Conservation (phyloP, 805 yeast genomes). For the Scheffersomyces coipomensis region DNA sequence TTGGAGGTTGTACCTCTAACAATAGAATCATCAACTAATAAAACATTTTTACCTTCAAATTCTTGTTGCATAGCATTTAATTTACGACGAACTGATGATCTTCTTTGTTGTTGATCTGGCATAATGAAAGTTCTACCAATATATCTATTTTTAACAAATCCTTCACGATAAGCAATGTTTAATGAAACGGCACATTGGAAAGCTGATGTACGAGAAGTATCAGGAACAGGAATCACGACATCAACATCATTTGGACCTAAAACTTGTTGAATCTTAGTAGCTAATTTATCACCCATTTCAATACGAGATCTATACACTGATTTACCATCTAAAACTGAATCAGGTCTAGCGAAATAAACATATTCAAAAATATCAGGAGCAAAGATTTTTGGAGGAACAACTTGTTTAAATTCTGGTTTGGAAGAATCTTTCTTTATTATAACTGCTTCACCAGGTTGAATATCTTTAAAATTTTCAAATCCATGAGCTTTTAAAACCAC, state of each 20-base stretch:
- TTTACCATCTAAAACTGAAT: constrained; percentile 93
- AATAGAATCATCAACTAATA: constrained; percentile 94
- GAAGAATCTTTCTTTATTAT: constrained; percentile 74
- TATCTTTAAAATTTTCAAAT: constrained; percentile 73
- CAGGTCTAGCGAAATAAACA: constrained; percentile 98
- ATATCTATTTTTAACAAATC: constrained; percentile 93
- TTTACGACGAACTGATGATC: constrained; percentile 90
- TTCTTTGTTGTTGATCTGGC: constrained; percentile 96
- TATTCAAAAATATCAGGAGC: constrained; percentile 97
- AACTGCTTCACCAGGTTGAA: constrained; percentile 95
- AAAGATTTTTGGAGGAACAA: constrained; percentile 71
- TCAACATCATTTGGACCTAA: constrained; percentile 57
- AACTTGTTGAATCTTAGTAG: constrained; percentile 58
- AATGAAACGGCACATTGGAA: constrained; percentile 84
- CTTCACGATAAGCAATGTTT: constrained; percentile 87
- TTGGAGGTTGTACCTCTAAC: constrained; percentile 97
- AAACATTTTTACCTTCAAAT: constrained; percentile 78
- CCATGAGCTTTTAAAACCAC: constrained; percentile 94
- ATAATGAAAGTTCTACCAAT: constrained; percentile 97
- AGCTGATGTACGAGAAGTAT: constrained; percentile 95
- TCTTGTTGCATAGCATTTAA: constrained; percentile 95
- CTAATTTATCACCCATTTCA: constrained; percentile 90
- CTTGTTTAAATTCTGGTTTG: constrained; percentile 83
- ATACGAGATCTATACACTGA: constrained; percentile 91
- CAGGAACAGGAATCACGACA: constrained; percentile 97